Percentiles rank a stretch among this genome's conserved stretches.
Conservation (phyloP, 2,329 filamentous ascomycete genomes). For the Biscogniauxia marginata region DNA sequence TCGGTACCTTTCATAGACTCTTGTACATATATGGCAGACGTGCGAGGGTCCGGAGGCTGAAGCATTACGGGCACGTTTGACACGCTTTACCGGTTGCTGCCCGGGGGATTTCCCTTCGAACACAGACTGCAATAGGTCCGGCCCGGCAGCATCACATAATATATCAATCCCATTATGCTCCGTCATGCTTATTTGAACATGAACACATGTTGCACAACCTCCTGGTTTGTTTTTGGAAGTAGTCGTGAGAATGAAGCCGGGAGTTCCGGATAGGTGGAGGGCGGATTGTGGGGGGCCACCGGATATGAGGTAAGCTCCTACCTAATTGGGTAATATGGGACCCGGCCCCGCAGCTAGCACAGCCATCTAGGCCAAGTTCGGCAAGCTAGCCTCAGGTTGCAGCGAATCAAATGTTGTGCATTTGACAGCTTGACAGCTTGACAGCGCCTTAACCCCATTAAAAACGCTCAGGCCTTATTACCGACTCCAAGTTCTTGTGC, state of each 20-base stretch:
- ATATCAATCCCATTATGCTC: constrained; percentile 31
- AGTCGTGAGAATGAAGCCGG: no score
- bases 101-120: constrained; percentile 5
- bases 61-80: constrained; percentile 16
- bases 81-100: constrained; percentile 14
- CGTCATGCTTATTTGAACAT: constrained; percentile 16
- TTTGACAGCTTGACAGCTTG: background rate
- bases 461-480: background rate
- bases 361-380: background rate
- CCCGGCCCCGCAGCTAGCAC: background rate
- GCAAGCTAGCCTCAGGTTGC: background rate
- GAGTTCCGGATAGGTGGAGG: no score
- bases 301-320: background rate
- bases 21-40: constrained; percentile 28
- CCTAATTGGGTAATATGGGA: background rate
- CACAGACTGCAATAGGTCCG: constrained; percentile 14
- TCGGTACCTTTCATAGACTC: constrained; percentile 29
- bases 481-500: background rate
- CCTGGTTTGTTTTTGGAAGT: background rate
- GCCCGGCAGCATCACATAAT: constrained; percentile 29
- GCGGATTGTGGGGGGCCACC: background rate
- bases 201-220: background rate
- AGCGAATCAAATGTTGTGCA: background rate
- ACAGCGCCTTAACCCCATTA: background rate
- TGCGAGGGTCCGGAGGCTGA: constrained; percentile 14